Evolutionary conservation across 371 early-diverging fungal genomes (phyloP).

Genomic region (Chytridium lagenaria): DNA sequence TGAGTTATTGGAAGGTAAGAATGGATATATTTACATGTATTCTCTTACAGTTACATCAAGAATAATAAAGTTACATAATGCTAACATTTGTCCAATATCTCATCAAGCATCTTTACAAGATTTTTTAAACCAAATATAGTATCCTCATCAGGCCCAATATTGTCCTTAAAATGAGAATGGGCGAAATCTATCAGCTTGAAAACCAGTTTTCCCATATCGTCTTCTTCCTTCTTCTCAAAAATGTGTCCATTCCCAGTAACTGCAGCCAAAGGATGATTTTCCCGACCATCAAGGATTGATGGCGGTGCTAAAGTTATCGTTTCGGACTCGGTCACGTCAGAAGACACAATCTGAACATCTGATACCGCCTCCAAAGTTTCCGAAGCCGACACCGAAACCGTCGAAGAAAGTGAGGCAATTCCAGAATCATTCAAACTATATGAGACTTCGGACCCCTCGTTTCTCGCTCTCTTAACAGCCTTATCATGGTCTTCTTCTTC

Average conservation of each 20-base stretch:
- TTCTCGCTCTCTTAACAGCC: not conserved
- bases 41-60: too few relatives aligned
- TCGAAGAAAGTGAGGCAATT: not conserved
- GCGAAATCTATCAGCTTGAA: conserved; percentile 55
- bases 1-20: too few relatives aligned
- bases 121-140: conserved; percentile 47
- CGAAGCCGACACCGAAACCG: not conserved
- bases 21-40: too few relatives aligned
- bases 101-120: conserved; percentile 35
- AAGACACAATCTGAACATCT: not conserved
- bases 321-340: not conserved
- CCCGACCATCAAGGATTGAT: not conserved
- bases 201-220: not conserved
- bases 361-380: not conserved
- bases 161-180: conserved; percentile 41
- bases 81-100: conserved; percentile 21
- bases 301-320: too few relatives aligned
- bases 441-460: not conserved
- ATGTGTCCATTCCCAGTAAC: not conserved
- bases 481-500: not conserved
- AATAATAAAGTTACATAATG: too few relatives aligned
- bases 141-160: conserved; percentile 44
- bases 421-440: not conserved
- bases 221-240: not conserved
- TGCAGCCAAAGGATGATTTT: not conserved